phyloP scores from a whole-genome alignment of 2,329 filamentous ascomycete genomes.

The Trichoderma sp. region DNA sequence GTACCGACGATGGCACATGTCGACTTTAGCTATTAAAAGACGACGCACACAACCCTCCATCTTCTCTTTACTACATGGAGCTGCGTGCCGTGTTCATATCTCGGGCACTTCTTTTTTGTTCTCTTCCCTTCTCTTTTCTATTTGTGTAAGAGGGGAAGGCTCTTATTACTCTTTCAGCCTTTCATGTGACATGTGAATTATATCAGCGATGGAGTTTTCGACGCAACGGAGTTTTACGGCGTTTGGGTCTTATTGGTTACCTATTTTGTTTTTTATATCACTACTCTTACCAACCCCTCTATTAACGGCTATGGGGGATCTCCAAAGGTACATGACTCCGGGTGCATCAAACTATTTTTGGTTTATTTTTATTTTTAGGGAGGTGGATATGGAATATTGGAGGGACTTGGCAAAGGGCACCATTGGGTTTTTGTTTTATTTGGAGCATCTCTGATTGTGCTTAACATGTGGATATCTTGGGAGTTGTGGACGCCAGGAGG shows the following conservation, averaged over 20 bases:
- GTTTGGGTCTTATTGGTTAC: not conserved
- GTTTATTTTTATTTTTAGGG: not conserved
- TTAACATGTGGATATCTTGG: constrained; percentile 15
- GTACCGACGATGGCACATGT: constrained; percentile 56
- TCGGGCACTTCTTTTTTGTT: not conserved
- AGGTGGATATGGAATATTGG: not conserved
- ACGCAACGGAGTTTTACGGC: constrained; percentile 17
- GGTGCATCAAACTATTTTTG: constrained; percentile 10
- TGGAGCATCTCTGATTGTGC: constrained; percentile 1
- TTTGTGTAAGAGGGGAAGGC: not conserved
- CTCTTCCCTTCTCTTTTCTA: not conserved
- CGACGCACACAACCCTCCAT: not conserved
- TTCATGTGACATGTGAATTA: constrained; percentile 31
- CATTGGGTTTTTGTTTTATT: not conserved
- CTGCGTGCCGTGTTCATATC: constrained; percentile 10
- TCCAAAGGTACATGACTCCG: not conserved
- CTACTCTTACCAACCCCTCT: not conserved
- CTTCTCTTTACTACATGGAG: not conserved
- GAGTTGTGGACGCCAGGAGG: constrained; percentile 13
- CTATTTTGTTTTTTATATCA: not conserved
- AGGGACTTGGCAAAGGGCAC: not conserved
- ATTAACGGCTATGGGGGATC: not conserved
- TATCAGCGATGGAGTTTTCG: constrained; percentile 35
- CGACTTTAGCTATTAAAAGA: constrained; percentile 58
- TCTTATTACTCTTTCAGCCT: constrained; percentile 30